phyloP scores from a whole-genome alignment of 2,329 filamentous ascomycete genomes.

The Diaporthe ampelina region DNA sequence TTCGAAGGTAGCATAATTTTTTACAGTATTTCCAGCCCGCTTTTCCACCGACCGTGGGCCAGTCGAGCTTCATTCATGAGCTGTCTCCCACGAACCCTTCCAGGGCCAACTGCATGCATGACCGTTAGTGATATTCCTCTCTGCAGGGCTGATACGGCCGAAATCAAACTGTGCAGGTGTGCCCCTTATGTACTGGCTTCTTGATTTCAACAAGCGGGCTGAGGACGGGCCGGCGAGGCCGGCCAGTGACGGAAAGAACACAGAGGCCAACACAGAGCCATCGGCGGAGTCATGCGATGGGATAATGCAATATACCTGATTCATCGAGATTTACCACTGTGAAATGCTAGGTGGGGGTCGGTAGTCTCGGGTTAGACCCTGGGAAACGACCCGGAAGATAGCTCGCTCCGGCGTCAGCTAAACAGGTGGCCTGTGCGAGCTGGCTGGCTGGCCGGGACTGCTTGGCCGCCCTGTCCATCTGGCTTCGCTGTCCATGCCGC shows the following conservation, averaged over 20 bases:
- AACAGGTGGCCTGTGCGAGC: slow-evolving; percentile 22
- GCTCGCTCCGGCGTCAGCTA: slow-evolving; percentile 26
- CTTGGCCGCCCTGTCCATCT: slow-evolving; percentile 33
- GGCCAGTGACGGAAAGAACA: background rate
- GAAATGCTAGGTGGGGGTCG: no score
- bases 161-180: background rate
- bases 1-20: slow-evolving; percentile 1
- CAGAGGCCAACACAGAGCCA: no score
- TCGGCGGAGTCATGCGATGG: no score
- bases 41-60: no score
- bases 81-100: background rate
- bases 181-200: no score
- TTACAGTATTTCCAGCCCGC: background rate
- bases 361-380: slow-evolving; percentile 22
- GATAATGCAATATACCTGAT: no score
- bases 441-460: background rate
- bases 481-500: slow-evolving; percentile 34
- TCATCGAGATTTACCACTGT: no score
- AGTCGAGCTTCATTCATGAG: background rate
- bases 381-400: slow-evolving; percentile 5
- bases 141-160: slow-evolving; percentile 6
- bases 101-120: no score
- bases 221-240: slow-evolving; percentile 24
- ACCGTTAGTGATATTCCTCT: background rate
- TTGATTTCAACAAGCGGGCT: background rate